Evolutionary conservation across 805 yeast species (phyloP), one percentile per base, ranked within the genome.

Genomic region (Aciculoconidium aculeatum): DNA sequence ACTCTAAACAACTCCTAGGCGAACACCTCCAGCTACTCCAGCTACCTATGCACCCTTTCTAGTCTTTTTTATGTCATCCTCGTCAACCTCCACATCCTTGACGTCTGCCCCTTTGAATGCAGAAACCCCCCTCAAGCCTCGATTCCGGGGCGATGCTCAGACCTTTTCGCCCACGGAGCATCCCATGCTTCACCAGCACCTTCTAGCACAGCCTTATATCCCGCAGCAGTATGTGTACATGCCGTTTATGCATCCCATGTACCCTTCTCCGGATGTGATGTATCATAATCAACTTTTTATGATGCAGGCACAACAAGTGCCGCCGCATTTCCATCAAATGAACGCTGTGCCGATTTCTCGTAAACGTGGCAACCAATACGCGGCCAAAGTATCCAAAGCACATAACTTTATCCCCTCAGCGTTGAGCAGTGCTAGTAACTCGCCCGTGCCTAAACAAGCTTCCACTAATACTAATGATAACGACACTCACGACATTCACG

Each of bases 71-170:
- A n/a, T n/a, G n/a, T n/a, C n/a, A 23, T 47, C 51, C 34, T 40
- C 55, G 30, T 42, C 53, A 29, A 48, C 49, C 26, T 39, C 54
- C 22, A 38, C 52, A 12, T 46, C 42, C 28, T 35, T 54, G 22
- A 61, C 62, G 6, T 52, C 61, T 29, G 46, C 46, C 36, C n/a
- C n/a, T n/a, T n/a, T n/a, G n/a, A n/a, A n/a, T n/a, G n/a, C n/a
- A n/a, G n/a, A n/a, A n/a, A n/a, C n/a, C n/a, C n/a, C n/a, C n/a
- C n/a, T n/a, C n/a, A n/a, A n/a, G n/a, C n/a, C n/a, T n/a, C 56
- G 61, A 29, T 59, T 59, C 42, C 61, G 64, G 42, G 53, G 56
- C 21, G 64, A 58, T 44, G 64, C 61, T 11, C 58, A 61, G 32
- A 51, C 55, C 23, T 59, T 59, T 32, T 48, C 54, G 12, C 65